Evolutionary conservation across 2,329 filamentous ascomycete species (phyloP).

Genomic region (Xenosphaeropsis pyriputrescens): DNA sequence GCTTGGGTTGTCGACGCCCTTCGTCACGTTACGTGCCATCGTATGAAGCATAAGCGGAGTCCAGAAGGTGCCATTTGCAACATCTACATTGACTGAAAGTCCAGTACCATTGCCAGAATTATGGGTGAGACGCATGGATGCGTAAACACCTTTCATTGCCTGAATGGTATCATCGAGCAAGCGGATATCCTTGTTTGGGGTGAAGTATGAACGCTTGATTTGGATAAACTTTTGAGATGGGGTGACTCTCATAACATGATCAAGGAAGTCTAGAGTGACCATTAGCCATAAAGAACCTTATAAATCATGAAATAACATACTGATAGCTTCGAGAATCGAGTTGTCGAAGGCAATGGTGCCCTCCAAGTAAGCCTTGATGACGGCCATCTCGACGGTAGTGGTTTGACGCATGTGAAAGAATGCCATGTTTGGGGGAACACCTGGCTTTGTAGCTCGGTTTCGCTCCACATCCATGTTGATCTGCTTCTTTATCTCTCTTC

Average conservation of each 20-base stretch:
- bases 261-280: slow-evolving; percentile 50
- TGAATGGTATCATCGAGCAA: slow-evolving; percentile 51
- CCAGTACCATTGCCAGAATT: slow-evolving; percentile 32
- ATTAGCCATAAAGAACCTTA: slow-evolving; percentile 1
- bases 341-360: slow-evolving; percentile 46
- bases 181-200: slow-evolving; percentile 4
- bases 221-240: slow-evolving; percentile 52
- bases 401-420: slow-evolving; percentile 48
- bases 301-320: slow-evolving; percentile 22
- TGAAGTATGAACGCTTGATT: slow-evolving; percentile 77
- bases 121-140: slow-evolving; percentile 65
- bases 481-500: neutral
- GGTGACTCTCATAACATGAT: slow-evolving; percentile 74
- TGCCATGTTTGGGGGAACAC: slow-evolving; percentile 27
- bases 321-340: slow-evolving; percentile 64
- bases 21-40: slow-evolving; percentile 17
- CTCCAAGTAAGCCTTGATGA: slow-evolving; percentile 51
- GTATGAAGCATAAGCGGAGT: slow-evolving; percentile 22
- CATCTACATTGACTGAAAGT: slow-evolving; percentile 76
- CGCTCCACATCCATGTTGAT: slow-evolving; percentile 63
- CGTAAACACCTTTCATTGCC: slow-evolving; percentile 80
- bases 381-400: slow-evolving; percentile 51
- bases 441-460: slow-evolving; percentile 13
- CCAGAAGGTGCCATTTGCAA: slow-evolving; percentile 89
- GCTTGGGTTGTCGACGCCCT: slow-evolving; percentile 16